Evolutionary conservation across 192 early-diverging fungal species (phyloP), one percentile per base, ranked within the genome.

Genomic region (Rhizophagus prolifer): DNA sequence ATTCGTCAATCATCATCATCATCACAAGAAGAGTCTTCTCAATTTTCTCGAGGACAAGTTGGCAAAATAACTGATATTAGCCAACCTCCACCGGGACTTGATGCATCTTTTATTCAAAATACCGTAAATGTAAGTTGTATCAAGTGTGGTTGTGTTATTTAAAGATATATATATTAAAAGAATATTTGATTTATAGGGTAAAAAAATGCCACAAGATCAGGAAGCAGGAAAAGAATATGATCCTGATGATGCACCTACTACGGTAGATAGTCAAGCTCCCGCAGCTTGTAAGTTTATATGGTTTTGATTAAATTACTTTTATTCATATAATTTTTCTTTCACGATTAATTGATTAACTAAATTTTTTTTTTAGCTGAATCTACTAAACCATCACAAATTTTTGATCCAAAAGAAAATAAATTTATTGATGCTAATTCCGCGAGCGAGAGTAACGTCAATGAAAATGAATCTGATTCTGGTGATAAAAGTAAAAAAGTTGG

Each of bases 211-310:
- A 38, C 38, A 9, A 38, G 12, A n/a, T 61, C 59, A 60, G 1
- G 8, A 61, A 26, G 8, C 36, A 38, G 7, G 1, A 61, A 21
- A 61, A 23, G 62, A 64, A 26, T 9, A 28, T 30, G 62, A 64
- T 26, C 62, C 62, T 3, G 62, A 64, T 30, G 62, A 64, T 64
- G 62, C 30, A 3, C 62, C 62, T 25, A 64, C 62, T 9, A 8
- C 21, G 25, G 2, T 64, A 26, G 62, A 64, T 28, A 64, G 62
- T 64, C 62, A 64, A 64, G 62, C 62, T 64, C 62, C 62, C 6
- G 25, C 62, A 10, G 25, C 62, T 30, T 64, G 62, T 64, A 64
- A 25, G 25, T 64, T 54, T 19, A 21, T 19, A 21, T 54, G 1
- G 6, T 54, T 54, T 54, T 54, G 4, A 54, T 19, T 54, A 1